These are phyloP conservation scores for Biscogniauxia marginata DNA, from an alignment of 2,329 filamentous ascomycete genomes.

Conservation along the genomic window DNA sequence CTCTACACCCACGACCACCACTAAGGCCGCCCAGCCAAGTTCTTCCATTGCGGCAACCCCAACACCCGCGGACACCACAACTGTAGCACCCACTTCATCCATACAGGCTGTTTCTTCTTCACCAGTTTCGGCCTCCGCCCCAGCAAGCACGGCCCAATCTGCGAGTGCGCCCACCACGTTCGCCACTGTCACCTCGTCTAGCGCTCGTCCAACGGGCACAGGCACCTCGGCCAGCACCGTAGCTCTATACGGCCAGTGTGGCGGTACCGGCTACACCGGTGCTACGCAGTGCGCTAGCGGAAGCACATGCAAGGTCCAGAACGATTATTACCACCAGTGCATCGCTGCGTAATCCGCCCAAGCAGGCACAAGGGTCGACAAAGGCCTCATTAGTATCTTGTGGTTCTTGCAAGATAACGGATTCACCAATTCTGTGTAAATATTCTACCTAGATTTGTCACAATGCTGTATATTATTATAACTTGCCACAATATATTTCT, in stretches of 20 bases:
- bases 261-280: conserved; percentile 12
- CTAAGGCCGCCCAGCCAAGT: not conserved
- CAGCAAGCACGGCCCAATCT: not conserved
- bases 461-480: too few species aligned
- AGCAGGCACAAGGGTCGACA: too few species aligned
- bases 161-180: conserved; percentile 5
- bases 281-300: conserved; percentile 12
- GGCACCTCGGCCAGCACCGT: conserved; percentile 1
- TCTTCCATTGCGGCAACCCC: not conserved
- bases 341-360: not conserved
- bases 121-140: not conserved
- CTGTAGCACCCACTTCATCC: not conserved
- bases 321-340: conserved; percentile 15
- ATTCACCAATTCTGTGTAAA: too few species aligned
- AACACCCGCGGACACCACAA: not conserved
- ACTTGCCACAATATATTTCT: too few species aligned
- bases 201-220: not conserved
- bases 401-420: too few species aligned
- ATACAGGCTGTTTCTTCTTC: not conserved
- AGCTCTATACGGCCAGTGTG: conserved; percentile 14
- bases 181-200: conserved; percentile 6
- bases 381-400: too few species aligned
- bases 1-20: not conserved
- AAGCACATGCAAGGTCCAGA: conserved; percentile 9
- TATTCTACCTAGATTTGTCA: too few species aligned